Evolutionary conservation across 2,329 filamentous ascomycete genomes (phyloP).

Genomic region (Dothideomycetes sp.): DNA sequence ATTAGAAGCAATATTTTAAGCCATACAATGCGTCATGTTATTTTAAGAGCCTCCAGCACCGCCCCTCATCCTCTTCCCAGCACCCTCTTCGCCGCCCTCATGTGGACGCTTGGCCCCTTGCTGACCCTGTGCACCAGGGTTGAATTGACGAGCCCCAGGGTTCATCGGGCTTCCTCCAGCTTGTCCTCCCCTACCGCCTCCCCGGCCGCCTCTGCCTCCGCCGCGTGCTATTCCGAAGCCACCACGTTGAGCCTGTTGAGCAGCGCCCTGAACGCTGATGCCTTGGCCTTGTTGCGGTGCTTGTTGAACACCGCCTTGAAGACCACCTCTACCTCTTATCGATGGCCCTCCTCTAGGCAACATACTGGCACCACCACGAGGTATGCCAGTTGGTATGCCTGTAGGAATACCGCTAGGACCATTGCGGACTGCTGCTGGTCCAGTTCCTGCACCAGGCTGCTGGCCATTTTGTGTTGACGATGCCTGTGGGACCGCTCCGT

Average conservation of each 20-base stretch:
- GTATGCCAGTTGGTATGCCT: slow-evolving; percentile 18
- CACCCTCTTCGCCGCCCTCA: slow-evolving; percentile 24
- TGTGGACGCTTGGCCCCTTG: slow-evolving; percentile 27
- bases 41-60: slow-evolving; percentile 14
- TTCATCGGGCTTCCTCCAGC: slow-evolving; percentile 24
- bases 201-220: slow-evolving; percentile 16
- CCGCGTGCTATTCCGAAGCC: slow-evolving; percentile 14
- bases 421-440: slow-evolving; percentile 13
- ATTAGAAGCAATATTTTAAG: background rate
- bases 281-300: slow-evolving; percentile 8
- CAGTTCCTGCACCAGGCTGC: slow-evolving; percentile 17
- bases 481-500: background rate
- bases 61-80: slow-evolving; percentile 24
- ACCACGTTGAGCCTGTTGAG: slow-evolving; percentile 13
- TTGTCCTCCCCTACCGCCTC: slow-evolving; percentile 19
- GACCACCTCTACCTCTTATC: slow-evolving; percentile 18
- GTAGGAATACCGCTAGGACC: slow-evolving; percentile 15
- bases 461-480: slow-evolving; percentile 13
- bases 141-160: slow-evolving; percentile 27
- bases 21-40: background rate
- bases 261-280: slow-evolving; percentile 12
- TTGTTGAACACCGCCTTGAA: slow-evolving; percentile 3
- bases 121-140: slow-evolving; percentile 20
- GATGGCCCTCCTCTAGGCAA: slow-evolving; percentile 20
- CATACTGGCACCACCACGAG: slow-evolving; percentile 19